Evolutionary conservation across 1,139 yeast genomes (phyloP), one percentile per base, ranked within the genome.

Genomic region (Scheffersomyces segobiensis): DNA sequence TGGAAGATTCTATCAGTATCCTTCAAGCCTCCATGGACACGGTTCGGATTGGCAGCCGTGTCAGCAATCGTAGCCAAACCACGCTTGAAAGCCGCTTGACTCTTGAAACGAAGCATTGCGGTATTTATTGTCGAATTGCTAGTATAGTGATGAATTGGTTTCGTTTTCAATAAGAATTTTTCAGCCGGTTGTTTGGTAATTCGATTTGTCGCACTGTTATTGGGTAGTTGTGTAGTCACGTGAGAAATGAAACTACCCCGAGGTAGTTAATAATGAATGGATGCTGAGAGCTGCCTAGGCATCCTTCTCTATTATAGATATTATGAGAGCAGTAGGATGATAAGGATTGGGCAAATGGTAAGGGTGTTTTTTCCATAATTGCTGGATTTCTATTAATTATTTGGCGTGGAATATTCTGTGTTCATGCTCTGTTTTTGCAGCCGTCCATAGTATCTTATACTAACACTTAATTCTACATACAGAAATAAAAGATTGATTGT

Each of bases 1-100:
- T 91, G 96, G 75, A 91, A 91, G 65, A 91, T 90, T 68, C 97
- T 87, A 76, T 91, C 97, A 71, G 85, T 87, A 76, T 91, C 97
- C 67, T 83, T 82, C 63, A 91, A 82, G 14, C 93, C 93, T 46
- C 96, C 96, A 67, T 89, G 87, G 26, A 80, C 76, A 67, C 89
- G 78, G 67, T 87, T 83, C 46, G 88, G 87, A 62, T 74, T 79
- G 58, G 83, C 77, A 20, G 81, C 81, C 51, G 79, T 74, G 65
- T 79, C 83, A 47, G 82, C 82, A 56, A 72, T 74, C 56, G 83
- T 79, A 52, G 83, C 83, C 65, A 79, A 75, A 49, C 74, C 65
- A 67, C 82, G 78, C 62, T 59, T 63, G 53, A 60, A 52, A 20
- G 60, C 58, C 55, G 42, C 12, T 32, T 32, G 42, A 32, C 42